These are phyloP conservation scores for Aurantiochytrium sp. DNA, from an alignment of 108 stramenopile species.

Conservation along the genomic window DNA sequence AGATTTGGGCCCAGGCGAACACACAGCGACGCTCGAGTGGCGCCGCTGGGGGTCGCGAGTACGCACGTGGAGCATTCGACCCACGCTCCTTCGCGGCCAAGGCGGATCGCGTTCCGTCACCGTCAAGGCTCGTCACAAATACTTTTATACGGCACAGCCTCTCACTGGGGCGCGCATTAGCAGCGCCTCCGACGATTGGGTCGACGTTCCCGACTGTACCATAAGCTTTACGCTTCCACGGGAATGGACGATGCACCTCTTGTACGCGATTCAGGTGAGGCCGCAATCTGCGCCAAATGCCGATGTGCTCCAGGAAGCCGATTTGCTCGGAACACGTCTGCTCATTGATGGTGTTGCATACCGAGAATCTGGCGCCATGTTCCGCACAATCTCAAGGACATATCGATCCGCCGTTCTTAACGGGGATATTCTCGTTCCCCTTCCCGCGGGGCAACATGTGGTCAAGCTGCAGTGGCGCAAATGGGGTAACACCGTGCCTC, in stretches of 20 bases:
- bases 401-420: neutral
- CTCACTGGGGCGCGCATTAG: constrained; percentile 22
- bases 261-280: neutral
- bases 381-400: neutral
- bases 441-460: constrained; percentile 45
- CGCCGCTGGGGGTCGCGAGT: constrained; percentile 29
- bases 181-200: neutral
- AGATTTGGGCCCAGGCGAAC: constrained; percentile 31
- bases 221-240: neutral
- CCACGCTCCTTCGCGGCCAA: constrained; percentile 29
- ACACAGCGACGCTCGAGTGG: constrained; percentile 42
- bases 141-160: constrained; percentile 28
- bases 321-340: constrained; percentile 6
- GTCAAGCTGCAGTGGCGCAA: constrained; percentile 48
- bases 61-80: constrained; percentile 29
- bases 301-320: neutral
- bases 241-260: neutral
- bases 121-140: constrained; percentile 29
- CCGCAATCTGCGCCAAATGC: neutral
- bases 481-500: neutral
- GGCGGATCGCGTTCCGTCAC: constrained; percentile 1
- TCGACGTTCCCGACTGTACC: neutral
- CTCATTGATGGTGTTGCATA: constrained; percentile 37
- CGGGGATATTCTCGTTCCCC: constrained; percentile 26
- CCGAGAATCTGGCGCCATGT: constrained; percentile 18